A percentile compares a stretch with the other conserved stretches of the same genome.
phyloP scores from a whole-genome alignment of 2,329 filamentous ascomycete species.

The Dactylellina sp. region DNA sequence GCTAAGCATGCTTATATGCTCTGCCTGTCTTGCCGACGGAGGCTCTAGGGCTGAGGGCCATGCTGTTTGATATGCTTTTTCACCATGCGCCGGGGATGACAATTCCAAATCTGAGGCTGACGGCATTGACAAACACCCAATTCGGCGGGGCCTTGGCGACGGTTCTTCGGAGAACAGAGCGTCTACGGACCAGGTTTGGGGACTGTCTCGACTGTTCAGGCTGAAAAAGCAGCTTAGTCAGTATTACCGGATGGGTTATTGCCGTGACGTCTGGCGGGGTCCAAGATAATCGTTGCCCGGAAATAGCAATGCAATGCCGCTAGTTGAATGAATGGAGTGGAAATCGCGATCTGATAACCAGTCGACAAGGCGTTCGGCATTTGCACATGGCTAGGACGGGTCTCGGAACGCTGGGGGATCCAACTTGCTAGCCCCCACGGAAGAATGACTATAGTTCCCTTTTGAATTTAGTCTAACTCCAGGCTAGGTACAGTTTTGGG shows the following conservation, averaged over 20 bases:
- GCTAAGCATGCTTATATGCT: conserved; percentile 1
- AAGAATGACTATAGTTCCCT: not conserved
- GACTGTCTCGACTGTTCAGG: not conserved
- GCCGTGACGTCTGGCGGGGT: no score
- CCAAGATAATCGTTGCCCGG: no score
- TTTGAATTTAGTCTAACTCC: not conserved
- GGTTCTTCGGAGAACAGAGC: conserved; percentile 1
- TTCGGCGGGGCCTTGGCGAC: conserved; percentile 21
- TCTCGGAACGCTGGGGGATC: not conserved
- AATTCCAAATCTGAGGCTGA: conserved; percentile 55
- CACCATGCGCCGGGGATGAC: conserved; percentile 12
- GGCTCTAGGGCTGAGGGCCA: conserved; percentile 21
- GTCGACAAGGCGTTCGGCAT: not conserved
- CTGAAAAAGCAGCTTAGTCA: conserved; percentile 1
- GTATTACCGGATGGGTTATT: no score
- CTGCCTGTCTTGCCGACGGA: not conserved
- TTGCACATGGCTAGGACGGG: no score
- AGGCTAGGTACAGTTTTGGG: no score
- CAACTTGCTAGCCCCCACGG: conserved; percentile 4
- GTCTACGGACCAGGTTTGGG: conserved; percentile 3
- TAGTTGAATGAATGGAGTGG: no score
- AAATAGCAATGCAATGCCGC: not conserved
- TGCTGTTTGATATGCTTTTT: conserved; percentile 4
- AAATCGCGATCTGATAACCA: conserved; percentile 53
- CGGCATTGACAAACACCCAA: conserved; percentile 1